Base-by-base conservation (phyloP, 257 asterid species). In the Nicotiana paniculata region DNA sequence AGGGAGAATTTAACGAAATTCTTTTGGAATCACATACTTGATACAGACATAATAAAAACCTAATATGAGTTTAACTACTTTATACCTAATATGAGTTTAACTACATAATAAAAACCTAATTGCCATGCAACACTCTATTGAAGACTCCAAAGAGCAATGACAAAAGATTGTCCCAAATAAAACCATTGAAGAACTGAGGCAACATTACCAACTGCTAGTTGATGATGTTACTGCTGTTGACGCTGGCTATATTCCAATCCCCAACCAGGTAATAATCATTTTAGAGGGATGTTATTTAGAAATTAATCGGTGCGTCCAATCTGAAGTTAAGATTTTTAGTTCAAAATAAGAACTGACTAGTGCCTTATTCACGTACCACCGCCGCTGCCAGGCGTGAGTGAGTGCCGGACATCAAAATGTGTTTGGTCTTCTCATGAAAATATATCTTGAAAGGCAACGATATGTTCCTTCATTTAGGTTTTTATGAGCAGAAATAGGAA, bases 101-200 rank as follows among this genome's bases (percentile, higher is more conserved):
- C 33, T 61, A 21, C 6, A 3, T 61, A n/a, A n/a, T n/a, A n/a
- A n/a, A n/a, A n/a, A n/a, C 9, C 4, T 61, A 24, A 16, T 78
- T 78, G 70, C 82, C 24, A 12, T 62, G 21, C 21, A 16, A 1
- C 81, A 77, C 33, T 77, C 15, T 32, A 11, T n/a, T 1, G 61
- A 48, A 9, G 68, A 53, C 10, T 57, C 81, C 10, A 54, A 77
- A 16, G 68, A 24, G 53, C 39, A 77, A 58, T 77, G 69, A 33
- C 11, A 35, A 39, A 59, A 43, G 10, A 79, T 61, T 74, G 82
- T 79, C 35, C 82, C 82, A 58, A 61, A 9, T 37, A 79, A 79
- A 79, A 79, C 82, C n/a, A 79, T 61, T 61, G 82, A 79, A 16
- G 72, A 79, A 4, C 54, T 79, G 18, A 37, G 21, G 21, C 11